These are phyloP conservation scores for Clitopilus hobsonii DNA, from an alignment of 768 basidiomycete genomes.

Conservation along the genomic window DNA sequence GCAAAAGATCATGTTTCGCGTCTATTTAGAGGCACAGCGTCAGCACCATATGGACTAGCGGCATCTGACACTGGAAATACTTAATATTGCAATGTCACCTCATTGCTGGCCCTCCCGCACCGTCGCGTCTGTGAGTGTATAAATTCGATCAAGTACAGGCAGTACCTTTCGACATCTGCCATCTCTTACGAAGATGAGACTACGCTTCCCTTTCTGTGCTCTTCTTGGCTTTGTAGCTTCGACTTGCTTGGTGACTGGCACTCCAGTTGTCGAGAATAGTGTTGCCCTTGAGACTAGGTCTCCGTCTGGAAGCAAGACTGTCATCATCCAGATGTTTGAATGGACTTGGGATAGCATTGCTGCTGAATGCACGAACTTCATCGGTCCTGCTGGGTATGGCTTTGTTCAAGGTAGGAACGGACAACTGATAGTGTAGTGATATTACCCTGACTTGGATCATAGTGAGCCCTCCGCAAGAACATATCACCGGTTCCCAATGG, in stretches of 20 bases:
- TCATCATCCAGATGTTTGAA: conserved; percentile 70
- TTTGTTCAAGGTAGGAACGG: conserved; percentile 55
- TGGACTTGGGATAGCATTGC: conserved; percentile 63
- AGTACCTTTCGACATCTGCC: neutral
- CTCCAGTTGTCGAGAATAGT: conserved; percentile 4
- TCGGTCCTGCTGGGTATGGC: conserved; percentile 68
- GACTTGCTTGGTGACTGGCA: neutral
- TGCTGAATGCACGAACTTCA: conserved; percentile 57
- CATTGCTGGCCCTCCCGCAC: neutral
- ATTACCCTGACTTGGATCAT: neutral
- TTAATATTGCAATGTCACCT: neutral
- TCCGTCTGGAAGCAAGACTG: conserved; percentile 30
- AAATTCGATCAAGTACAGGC: neutral
- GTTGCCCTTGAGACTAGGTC: conserved; percentile 13
- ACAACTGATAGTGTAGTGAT: neutral
- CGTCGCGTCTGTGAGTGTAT: neutral
- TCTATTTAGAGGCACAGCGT: neutral
- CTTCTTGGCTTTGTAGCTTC: neutral
- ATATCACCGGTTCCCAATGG: conserved; percentile 57
- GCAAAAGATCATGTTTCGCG: neutral
- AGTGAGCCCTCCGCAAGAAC: conserved; percentile 54
- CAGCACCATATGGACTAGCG: neutral
- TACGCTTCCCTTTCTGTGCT: neutral
- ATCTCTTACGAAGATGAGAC: neutral
- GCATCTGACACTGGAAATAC: neutral